Base-by-base conservation (phyloP, 768 basidiomycete species). In the Hygrocybe coccinea region DNA sequence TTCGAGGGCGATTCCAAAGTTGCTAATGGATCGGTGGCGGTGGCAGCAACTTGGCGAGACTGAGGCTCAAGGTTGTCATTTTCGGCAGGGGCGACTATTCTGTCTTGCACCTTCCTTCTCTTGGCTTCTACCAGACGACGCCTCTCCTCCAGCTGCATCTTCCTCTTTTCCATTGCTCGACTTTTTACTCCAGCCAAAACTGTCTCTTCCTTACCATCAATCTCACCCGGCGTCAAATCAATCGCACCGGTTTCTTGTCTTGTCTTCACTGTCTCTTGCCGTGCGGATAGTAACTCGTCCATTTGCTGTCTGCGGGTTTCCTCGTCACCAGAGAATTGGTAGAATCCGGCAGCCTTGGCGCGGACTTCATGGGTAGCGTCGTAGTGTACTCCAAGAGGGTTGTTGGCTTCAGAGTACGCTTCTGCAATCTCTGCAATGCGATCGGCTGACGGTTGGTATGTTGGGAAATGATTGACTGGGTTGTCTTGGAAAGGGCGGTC, bases 251-350 rank as follows among this genome's bases (percentile, higher is more conserved):
- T 59, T 51, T 85, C 85, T 59, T 79, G 76, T 60, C 86, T 74
- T 24, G 73, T 76, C 57, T 74, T 73, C 64, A 82, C 81, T 0
- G 94, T 95, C 66, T 94, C 89, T 45, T 80, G 77, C 41, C 91
- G 76, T 2, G 78, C 79, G 3, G 72, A 67, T 56, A 79, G 81
- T 11, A 98, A 73, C 54, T 88, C 89, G 55, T 90, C 90, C 91
- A 95, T 90, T 67, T 97, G 86, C 49, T 75, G 73, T 59, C 73
- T 74, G 41, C 97, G 78, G 25, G 80, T 82, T 60, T 89, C 88
- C 64, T 93, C 91, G 62, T 97, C 92, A 2, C 68, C 79, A 11
- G 91, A 91, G 70, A 98, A 95, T 66, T 91, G 88, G 69, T 95
- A 97, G 71, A 89, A 91, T 1, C 83, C 94, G 1, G 95, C 95